Percentiles rank a stretch among this genome's conserved stretches.
Evolutionary conservation across 495 filamentous ascomycete species (phyloP).

Genomic region (Xylaria bambusicola): DNA sequence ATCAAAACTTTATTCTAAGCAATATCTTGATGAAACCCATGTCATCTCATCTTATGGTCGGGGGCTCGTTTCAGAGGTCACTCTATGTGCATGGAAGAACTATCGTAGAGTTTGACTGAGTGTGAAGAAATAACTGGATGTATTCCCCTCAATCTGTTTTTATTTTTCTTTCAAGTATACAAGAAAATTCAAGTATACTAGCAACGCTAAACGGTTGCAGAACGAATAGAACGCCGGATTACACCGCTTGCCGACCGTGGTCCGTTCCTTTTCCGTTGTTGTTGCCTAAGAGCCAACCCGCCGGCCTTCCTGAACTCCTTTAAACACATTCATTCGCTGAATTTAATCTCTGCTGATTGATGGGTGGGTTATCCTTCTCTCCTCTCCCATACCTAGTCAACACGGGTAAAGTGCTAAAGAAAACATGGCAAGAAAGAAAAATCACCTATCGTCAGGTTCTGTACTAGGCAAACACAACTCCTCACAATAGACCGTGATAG

Average conservation of each 20-base stretch:
- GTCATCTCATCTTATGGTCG: no score
- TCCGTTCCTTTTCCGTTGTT: background rate
- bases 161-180: no score
- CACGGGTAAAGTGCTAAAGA: background rate
- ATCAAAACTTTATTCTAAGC: conserved; percentile 1
- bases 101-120: no score
- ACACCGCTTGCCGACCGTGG: background rate
- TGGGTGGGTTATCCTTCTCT: background rate
- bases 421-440: no score
- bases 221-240: background rate
- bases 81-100: background rate
- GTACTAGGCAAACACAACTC: no score
- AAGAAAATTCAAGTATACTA: background rate
- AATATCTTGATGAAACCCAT: background rate
- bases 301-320: conserved; percentile 16
- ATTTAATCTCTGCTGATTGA: background rate
- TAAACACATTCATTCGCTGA: background rate
- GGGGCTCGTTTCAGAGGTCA: no score
- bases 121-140: no score
- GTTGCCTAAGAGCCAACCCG: background rate
- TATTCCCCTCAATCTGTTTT: no score
- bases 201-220: background rate
- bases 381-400: background rate
- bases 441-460: no score
- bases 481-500: no score